Percentiles rank a stretch among this genome's conserved stretches.
Conservation (phyloP, 2,329 filamentous ascomycete species). For the Scopulariopsis brevicaulis region DNA sequence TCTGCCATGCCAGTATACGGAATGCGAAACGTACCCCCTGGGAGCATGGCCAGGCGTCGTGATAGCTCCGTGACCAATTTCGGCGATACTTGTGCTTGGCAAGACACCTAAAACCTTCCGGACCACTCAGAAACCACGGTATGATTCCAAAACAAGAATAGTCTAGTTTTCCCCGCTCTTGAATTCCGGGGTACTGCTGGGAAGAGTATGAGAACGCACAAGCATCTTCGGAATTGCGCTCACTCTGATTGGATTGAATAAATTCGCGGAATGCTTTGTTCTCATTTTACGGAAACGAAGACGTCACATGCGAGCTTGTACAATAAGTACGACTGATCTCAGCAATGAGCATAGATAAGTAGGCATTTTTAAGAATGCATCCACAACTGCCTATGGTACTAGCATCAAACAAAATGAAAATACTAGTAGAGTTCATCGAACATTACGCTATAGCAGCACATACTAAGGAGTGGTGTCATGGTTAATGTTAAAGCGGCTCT, state of each 20-base stretch:
- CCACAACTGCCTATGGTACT: too few relatives aligned
- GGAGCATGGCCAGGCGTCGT: not conserved
- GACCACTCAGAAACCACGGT: not conserved
- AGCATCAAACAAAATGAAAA: too few relatives aligned
- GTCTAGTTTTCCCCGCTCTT: not conserved
- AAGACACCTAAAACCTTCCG: not conserved
- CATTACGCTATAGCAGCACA: not conserved
- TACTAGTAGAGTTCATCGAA: too few relatives aligned
- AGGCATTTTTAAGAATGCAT: too few relatives aligned
- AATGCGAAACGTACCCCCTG: not conserved
- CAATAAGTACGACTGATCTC: not conserved
- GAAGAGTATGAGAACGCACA: not conserved
- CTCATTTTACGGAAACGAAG: not conserved
- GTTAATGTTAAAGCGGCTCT: not conserved
- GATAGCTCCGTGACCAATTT: not conserved
- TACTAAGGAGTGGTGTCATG: too few relatives aligned
- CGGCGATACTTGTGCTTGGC: not conserved
- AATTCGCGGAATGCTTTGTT: not conserved
- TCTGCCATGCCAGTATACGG: not conserved
- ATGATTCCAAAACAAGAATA: not conserved
- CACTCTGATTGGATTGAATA: not conserved
- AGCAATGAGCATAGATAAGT: too few relatives aligned
- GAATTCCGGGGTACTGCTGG: conserved; percentile 1
- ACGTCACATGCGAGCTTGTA: not conserved
- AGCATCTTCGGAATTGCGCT: conserved; percentile 1